Evolutionary conservation across 2,329 filamentous ascomycete species (phyloP), one percentile per base, ranked within the genome.

Genomic region (Basipetospora sp.): DNA sequence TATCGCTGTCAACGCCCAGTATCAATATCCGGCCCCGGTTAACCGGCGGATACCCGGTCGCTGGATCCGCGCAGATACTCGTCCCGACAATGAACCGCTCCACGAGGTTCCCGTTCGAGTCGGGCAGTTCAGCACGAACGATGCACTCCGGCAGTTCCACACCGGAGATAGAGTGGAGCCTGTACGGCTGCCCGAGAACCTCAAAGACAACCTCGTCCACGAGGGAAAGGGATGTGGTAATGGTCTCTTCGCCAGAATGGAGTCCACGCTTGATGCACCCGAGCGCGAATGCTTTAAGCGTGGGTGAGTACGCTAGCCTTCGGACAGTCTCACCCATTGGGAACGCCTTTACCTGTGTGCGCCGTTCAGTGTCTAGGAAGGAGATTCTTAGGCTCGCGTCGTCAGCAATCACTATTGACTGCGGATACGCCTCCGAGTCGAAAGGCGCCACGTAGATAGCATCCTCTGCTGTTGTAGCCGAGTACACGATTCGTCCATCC

Each of bases 21-120:
- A 96, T 69, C 2, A 96, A 53, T 11, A 98, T 82, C 10, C 88
- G 76, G 1, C 90, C 90, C 27, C 73, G 50, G 34, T 38, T 19
- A 11, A 28, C 31, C 10, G 36, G 30, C 5, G 27, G 19, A 14
- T 35, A 13, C 10, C 36, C 31, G 3, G 18, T 31, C 18, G 36
- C 14, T 37, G 74, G 72, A 32, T 83, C 76, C 6, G 66, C 64
- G 31, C 88, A 53, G 48, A 80, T 87, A 39, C 82, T 82, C 1
- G 90, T 96, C 5, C 90, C 90, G 5, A 96, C 73, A n/a, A 96
- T 63, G 50, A 96, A 96, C 30, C 86, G 69, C 53, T 96, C 87
- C 0, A 69, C 70, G 4, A 58, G 53, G 19, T 66, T 61, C 8
- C 74, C 75, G 30, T 60, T 62, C 3, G 60, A 59, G 47, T 64